Conservation (phyloP, 257 asterid genomes). For the Jaltomata sinuosa region DNA sequence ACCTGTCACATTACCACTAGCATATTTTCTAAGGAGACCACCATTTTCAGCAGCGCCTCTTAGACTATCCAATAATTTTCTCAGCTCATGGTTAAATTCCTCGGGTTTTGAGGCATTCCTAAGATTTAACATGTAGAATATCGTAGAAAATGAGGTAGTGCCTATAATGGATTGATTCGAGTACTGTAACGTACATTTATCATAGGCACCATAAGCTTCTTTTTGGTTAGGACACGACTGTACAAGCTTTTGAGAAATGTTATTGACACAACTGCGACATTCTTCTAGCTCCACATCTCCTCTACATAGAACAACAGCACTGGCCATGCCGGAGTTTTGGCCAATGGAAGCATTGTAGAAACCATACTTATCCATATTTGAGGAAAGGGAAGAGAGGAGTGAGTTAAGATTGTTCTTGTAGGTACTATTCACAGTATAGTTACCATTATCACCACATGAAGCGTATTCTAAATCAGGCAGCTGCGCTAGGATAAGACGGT, state of each 20-base stretch:
- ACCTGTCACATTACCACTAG: not conserved
- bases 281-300: not conserved
- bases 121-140: not conserved
- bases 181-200: not conserved
- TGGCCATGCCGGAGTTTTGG: not conserved
- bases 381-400: not conserved
- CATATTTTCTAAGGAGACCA: not conserved
- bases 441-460: not conserved
- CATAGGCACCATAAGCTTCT: not conserved
- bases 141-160: no score
- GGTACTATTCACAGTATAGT: not conserved
- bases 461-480: not conserved
- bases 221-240: not conserved
- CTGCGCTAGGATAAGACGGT: not conserved
- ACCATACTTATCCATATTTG: not conserved
- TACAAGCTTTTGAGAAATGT: not conserved
- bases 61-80: not conserved
- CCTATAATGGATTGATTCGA: not conserved
- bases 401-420: not conserved
- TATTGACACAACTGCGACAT: not conserved
- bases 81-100: not conserved
- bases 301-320: constrained; percentile 8
- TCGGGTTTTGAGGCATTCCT: not conserved
- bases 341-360: not conserved
- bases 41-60: not conserved